These are phyloP conservation scores for Psilocybe subaeruginosa DNA, from an alignment of 768 basidiomycete species.

Conservation along the genomic window DNA sequence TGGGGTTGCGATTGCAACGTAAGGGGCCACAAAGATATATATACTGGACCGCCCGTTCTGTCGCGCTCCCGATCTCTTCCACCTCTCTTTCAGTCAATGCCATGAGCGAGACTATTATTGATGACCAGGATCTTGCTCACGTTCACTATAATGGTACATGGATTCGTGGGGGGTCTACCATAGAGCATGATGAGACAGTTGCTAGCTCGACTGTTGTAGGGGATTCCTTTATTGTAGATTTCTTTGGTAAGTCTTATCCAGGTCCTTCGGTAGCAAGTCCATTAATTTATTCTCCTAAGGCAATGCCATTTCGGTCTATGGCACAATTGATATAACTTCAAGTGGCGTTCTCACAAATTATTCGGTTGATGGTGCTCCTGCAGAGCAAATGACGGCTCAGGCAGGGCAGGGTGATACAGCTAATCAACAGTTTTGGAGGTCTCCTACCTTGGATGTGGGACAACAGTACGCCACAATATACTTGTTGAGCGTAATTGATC, in stretches of 20 bases:
- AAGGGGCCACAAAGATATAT: neutral
- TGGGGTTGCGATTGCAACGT: neutral
- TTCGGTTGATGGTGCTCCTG: slow-evolving; percentile 31
- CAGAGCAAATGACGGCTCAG: slow-evolving; percentile 27
- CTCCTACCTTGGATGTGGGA: slow-evolving; percentile 22
- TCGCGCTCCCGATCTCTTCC: neutral
- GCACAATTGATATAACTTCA: slow-evolving; percentile 36
- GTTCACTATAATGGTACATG: slow-evolving; percentile 37
- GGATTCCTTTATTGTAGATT: slow-evolving; percentile 36
- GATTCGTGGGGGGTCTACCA: slow-evolving; percentile 29
- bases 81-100: neutral
- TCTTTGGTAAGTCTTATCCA: slow-evolving; percentile 28
- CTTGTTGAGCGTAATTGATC: neutral
- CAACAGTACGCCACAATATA: slow-evolving; percentile 32
- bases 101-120: slow-evolving; percentile 30
- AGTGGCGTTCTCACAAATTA: slow-evolving; percentile 39
- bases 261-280: neutral
- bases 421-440: slow-evolving; percentile 40
- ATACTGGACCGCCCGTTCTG: neutral
- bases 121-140: slow-evolving; percentile 35
- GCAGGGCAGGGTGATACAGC: slow-evolving; percentile 29
- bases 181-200: slow-evolving; percentile 33
- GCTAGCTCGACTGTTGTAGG: slow-evolving; percentile 35
- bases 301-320: slow-evolving; percentile 35
- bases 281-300: slow-evolving; percentile 22